Evolutionary conservation across 148 eudicot genomes (phyloP).

Genomic region (Vaccinium myrtillus): DNA sequence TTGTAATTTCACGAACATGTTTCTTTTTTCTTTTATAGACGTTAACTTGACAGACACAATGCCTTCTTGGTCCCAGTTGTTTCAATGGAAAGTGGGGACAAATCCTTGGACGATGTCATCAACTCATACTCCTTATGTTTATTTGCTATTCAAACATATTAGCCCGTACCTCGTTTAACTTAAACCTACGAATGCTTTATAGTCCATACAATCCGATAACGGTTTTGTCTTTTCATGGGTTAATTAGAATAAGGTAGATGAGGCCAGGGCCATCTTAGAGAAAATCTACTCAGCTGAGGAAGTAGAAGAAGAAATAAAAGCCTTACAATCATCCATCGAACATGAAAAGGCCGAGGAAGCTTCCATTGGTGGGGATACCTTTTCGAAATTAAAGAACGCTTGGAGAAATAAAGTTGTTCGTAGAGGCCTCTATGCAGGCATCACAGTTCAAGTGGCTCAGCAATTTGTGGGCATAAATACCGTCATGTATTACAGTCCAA

Average conservation of each 20-base stretch:
- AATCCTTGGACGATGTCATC: background rate
- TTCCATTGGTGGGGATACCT: conserved; percentile 32
- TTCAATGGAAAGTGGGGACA: background rate
- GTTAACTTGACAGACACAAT: background rate
- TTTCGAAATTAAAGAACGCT: conserved; percentile 49
- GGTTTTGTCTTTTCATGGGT: background rate
- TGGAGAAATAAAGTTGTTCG: conserved; percentile 55
- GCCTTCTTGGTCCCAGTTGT: background rate
- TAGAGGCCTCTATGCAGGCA: conserved; percentile 74
- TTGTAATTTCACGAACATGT: background rate
- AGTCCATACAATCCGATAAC: background rate
- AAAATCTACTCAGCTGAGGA: conserved; percentile 63
- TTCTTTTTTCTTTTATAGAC: background rate
- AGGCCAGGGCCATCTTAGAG: conserved; percentile 64
- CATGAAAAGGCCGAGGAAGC: conserved; percentile 46
- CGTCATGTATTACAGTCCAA: conserved; percentile 86
- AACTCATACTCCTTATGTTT: background rate
- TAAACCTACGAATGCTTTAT: background rate
- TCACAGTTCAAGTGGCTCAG: conserved; percentile 75
- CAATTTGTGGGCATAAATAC: conserved; percentile 86
- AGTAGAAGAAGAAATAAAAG: conserved; percentile 62
- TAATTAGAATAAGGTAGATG: conserved; percentile 45
- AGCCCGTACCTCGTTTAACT: background rate
- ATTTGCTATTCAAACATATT: background rate
- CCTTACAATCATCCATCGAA: conserved; percentile 54